Base-by-base conservation (phyloP, 257 asterid genomes). In the Sherardia arvensis region DNA sequence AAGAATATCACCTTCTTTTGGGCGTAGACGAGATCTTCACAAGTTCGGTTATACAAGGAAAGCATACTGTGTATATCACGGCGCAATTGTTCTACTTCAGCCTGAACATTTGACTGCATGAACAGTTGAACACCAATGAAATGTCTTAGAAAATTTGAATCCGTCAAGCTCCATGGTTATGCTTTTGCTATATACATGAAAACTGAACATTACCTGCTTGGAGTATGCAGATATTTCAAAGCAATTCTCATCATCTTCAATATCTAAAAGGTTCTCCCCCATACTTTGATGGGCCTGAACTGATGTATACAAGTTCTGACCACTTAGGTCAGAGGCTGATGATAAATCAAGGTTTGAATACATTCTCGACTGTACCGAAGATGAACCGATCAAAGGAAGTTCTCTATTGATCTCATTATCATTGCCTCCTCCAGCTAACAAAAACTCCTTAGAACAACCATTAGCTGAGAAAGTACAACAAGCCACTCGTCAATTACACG, bases 21-120 rank as follows among this genome's bases (percentile, higher is more conserved):
- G 73, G 87, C 76, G 75, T 71, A 77, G 69, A 83, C 76, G 66
- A 91, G 80, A 63, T 83, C 90, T 69, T 77, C 79, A 69, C 95
- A 84, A 66, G 95, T 86, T 78, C 54, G 91, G 65, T 69, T 84
- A 73, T 91, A 91, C 88, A 86, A 68, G 64, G 76, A 56, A 60
- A 83, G 45, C 69, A 94, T 83, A 74, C 72, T 74, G 58, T 71
- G 80, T 71, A 91, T 65, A 64, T 88, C 96, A 67, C 74, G 76
- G 47, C 82, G 88, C 78, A 88, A 64, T 64, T 61, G 67, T 64
- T 76, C 87, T n/a, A 82, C 73, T 78, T 91, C 98, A 64, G 81
- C 77, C 65, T 74, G 82, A 67, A 64, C 49, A 38, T 76, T 80
- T 51, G 82, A 73, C 89, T 76, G 91, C 69, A 72, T 43, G 71